These are phyloP conservation scores for Drechslera avenae DNA, from an alignment of 2,329 filamentous ascomycete genomes.

Conservation along the genomic window DNA sequence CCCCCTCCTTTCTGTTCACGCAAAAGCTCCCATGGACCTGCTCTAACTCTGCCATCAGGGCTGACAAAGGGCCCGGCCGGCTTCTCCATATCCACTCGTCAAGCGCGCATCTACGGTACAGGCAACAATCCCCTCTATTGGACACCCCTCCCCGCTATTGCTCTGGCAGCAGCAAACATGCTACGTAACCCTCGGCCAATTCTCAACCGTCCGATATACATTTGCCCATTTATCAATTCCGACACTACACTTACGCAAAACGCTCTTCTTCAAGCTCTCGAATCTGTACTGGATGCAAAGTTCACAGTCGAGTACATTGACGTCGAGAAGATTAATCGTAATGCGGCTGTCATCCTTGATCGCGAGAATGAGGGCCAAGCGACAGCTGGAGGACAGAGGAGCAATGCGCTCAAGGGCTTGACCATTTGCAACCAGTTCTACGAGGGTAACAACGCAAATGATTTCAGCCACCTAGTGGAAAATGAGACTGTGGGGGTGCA, in stretches of 20 bases:
- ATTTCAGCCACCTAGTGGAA: constrained; percentile 34
- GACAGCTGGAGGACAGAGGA: neutral
- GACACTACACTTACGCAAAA: constrained; percentile 30
- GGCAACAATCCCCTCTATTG: constrained; percentile 37
- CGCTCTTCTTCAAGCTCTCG: constrained; percentile 30
- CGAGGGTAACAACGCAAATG: constrained; percentile 32
- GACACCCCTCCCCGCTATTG: constrained; percentile 40
- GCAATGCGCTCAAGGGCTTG: constrained; percentile 35
- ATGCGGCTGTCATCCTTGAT: constrained; percentile 35
- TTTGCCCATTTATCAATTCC: constrained; percentile 28
- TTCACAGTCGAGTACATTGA: constrained; percentile 37
- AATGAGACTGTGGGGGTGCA: constrained; percentile 40
- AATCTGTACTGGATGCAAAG: constrained; percentile 23
- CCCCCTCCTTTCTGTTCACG: too few relatives aligned
- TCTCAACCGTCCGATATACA: constrained; percentile 37
- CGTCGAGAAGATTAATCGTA: constrained; percentile 35
- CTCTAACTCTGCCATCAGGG: constrained; percentile 22
- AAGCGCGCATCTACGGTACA: constrained; percentile 44
- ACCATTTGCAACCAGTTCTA: constrained; percentile 42
- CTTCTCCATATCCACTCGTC: constrained; percentile 35
- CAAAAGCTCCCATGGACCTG: too few relatives aligned
- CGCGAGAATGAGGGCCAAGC: constrained; percentile 23
- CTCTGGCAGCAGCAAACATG: constrained; percentile 36
- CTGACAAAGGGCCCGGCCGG: constrained; percentile 47
- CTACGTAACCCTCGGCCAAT: constrained; percentile 30